Base-by-base conservation (phyloP, 2,329 filamentous ascomycete species). In the Pestalotiopsis sp. region DNA sequence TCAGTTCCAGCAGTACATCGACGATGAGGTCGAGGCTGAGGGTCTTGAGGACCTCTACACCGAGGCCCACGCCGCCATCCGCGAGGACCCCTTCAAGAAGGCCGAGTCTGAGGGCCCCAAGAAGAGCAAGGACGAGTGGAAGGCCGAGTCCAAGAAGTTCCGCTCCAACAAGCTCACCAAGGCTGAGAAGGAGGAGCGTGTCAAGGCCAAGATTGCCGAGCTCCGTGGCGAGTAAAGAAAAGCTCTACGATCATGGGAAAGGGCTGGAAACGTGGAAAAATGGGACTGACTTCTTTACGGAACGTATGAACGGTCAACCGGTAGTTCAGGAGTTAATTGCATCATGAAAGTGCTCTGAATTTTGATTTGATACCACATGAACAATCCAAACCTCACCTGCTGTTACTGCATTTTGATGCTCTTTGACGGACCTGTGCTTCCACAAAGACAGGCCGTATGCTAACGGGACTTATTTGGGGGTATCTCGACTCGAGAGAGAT, bases 71-170 rank as follows among this genome's bases (percentile, higher is more conserved):
- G 92, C 93, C 84, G 92, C 92, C 81, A 99, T 99, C 89, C 95
- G 96, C 75, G 95, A 94, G 87, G 94, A 99, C 84, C 96, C 96
- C 80, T 97, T 92, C 90, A 97, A 97, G 92, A 97, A 97, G 91
- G 89, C 86, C 76, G 92, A 90, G 78, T 83, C 81, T 73, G 90
- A 89, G 68, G 92, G 83, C 68, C 85, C 92, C 85, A 95, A 97
- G 92, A 98, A 98, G 94, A 88, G 85, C 88, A 98, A 98, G 92
- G 95, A 95, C 74, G 90, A 98, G 87, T 97, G 93, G 93, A 97
- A 97, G 92, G 88, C 89, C 75, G 94, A 97, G 90, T 94, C 93
- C 83, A 90, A 94, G 88, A 97, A 98, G 91, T 94, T 90, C 92
- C 90, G 86, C 83, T 84, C 85, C 78, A 78, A 79, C 78, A 97